A percentile compares a stretch with the other conserved stretches of the same genome.
phyloP scores from a whole-genome alignment of 2,329 filamentous ascomycete species.

The Thielaviopsis cerberus region DNA sequence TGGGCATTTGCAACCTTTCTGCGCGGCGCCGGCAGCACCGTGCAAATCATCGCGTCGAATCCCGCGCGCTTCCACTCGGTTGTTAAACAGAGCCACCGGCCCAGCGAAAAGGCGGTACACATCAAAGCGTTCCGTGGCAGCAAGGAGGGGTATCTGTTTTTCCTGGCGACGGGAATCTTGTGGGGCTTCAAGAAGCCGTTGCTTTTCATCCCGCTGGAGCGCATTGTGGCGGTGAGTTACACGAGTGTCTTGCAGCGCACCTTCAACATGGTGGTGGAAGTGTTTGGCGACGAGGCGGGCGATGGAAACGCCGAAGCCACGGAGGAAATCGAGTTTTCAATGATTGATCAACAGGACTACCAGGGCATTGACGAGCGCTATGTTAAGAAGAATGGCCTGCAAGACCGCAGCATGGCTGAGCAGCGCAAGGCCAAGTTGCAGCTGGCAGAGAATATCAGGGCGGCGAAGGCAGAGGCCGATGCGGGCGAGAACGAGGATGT shows the following conservation, averaged over 20 bases:
- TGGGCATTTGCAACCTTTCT: constrained; percentile 39
- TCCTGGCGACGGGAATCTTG: constrained; percentile 45
- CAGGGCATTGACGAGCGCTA: constrained; percentile 43
- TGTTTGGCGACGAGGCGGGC: constrained; percentile 24
- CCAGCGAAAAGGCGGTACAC: constrained; percentile 44
- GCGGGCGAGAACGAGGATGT: constrained; percentile 20
- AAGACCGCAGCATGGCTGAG: constrained; percentile 52
- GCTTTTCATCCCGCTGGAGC: constrained; percentile 42
- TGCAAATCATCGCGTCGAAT: constrained; percentile 33
- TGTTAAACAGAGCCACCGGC: constrained; percentile 37
- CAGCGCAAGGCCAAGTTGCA: constrained; percentile 45
- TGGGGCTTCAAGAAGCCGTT: constrained; percentile 56
- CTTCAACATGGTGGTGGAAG: constrained; percentile 48
- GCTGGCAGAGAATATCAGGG: constrained; percentile 38
- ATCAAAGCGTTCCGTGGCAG: constrained; percentile 47
- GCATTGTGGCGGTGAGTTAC: constrained; percentile 45
- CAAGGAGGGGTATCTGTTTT: constrained; percentile 51
- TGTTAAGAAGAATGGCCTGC: constrained; percentile 39
- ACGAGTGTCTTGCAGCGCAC: constrained; percentile 49
- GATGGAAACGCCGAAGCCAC: constrained; percentile 25
- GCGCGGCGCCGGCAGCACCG: constrained; percentile 27
- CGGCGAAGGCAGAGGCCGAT: constrained; percentile 25
- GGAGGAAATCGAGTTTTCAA: constrained; percentile 47
- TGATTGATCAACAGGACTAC: constrained; percentile 53
- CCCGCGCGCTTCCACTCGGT: constrained; percentile 38